phyloP scores from a whole-genome alignment of 148 eudicot genomes.

The Vaccinium vitisidaea region DNA sequence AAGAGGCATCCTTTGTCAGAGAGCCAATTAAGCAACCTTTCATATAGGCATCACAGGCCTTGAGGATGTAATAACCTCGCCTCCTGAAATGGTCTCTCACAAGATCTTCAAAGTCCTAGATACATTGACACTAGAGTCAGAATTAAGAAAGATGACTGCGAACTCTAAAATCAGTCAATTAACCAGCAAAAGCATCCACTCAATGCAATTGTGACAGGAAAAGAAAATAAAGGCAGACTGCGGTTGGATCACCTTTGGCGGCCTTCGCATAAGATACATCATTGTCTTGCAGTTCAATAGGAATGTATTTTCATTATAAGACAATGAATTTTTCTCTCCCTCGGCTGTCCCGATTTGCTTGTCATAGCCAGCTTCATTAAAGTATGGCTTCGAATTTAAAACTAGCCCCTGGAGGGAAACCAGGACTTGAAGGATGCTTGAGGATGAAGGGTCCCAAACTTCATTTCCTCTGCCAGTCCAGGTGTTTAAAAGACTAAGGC shows the following conservation, averaged over 20 bases:
- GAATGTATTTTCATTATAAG: constrained; percentile 94
- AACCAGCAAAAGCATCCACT: neutral
- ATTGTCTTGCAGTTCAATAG: constrained; percentile 93
- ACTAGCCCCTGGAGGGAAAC: constrained; percentile 98
- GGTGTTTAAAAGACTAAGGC: constrained; percentile 93
- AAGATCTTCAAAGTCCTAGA: constrained; percentile 83
- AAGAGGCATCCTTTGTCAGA: constrained; percentile 73
- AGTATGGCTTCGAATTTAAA: constrained; percentile 89
- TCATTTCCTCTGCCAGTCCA: constrained; percentile 99
- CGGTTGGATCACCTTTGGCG: constrained; percentile 74
- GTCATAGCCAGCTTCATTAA: constrained; percentile 99
- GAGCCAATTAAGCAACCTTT: constrained; percentile 86
- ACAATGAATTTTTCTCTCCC: constrained; percentile 96
- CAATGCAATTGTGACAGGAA: neutral
- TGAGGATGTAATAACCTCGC: constrained; percentile 82
- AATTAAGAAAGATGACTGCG: neutral
- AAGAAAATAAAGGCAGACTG: neutral
- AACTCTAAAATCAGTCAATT: neutral
- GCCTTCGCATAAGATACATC: constrained; percentile 85
- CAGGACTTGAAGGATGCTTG: constrained; percentile 97
- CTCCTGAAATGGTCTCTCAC: constrained; percentile 67
- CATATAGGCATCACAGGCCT: constrained; percentile 96
- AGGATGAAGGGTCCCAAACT: constrained; percentile 94
- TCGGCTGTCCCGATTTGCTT: constrained; percentile 95
- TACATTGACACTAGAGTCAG: constrained; percentile 5